These are phyloP conservation scores for Silene vulgaris DNA, from an alignment of 179 eudicot genomes.

Conservation along the genomic window DNA sequence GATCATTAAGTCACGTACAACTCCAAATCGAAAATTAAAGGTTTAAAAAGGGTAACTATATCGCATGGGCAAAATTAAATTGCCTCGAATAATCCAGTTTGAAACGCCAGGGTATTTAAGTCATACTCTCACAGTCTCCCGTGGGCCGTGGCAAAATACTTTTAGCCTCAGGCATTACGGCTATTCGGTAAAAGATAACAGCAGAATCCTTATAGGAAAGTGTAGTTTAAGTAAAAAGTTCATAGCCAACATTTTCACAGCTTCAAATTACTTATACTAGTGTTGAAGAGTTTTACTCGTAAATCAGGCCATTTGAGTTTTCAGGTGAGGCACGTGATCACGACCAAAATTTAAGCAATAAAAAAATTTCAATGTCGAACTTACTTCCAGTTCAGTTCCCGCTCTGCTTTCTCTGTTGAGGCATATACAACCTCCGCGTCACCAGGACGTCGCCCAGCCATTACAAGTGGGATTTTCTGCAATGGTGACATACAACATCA, in stretches of 20 bases:
- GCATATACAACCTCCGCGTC: constrained; percentile 91
- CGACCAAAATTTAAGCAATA: neutral
- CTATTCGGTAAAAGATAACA: no score
- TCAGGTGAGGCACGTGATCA: neutral
- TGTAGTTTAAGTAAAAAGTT: no score
- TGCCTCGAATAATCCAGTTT: neutral
- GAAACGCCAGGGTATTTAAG: neutral
- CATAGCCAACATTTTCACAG: no score
- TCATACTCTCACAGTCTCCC: neutral
- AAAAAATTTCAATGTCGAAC: constrained; percentile 20
- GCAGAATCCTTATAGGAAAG: no score
- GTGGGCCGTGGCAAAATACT: neutral
- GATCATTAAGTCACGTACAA: neutral
- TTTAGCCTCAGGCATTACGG: neutral
- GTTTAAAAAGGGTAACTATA: neutral
- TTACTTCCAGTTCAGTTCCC: constrained; percentile 92
- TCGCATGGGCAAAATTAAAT: neutral
- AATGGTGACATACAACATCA: neutral
- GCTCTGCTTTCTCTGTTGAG: constrained; percentile 80
- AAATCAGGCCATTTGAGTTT: no score
- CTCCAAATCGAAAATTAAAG: neutral
- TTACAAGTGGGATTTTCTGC: constrained; percentile 80
- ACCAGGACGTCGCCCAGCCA: constrained; percentile 80
- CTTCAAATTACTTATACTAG: no score
- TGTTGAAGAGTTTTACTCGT: no score